Base-by-base conservation (phyloP, 345 rosid species). In the Passiflora organensis region DNA sequence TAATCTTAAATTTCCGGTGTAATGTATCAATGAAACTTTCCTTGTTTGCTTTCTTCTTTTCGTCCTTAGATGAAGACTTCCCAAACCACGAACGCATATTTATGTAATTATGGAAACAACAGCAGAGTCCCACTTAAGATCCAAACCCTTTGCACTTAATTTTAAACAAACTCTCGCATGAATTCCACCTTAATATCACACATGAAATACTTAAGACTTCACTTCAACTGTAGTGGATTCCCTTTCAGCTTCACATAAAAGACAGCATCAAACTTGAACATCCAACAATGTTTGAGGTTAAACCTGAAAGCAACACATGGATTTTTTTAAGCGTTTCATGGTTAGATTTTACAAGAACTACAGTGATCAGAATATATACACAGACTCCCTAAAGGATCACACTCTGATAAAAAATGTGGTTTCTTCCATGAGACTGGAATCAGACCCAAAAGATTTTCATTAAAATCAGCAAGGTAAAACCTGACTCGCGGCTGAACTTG, bases 1-100 rank as follows among this genome's bases (percentile, higher is more conserved):
- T 23, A 52, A 22, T 56, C 52, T 50, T 68, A 16, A 68, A 34
- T 56, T 58, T 68, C 23, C 64, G 38, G 10, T 68, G 72, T 36
- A 68, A 10, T 37, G 67, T 44, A 62, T 68, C 72, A 17, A 62
- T 61, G 54, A 68, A 22, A 62, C 72, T 47, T 68, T 62, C 67
- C 59, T 39, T 62, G 42, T 36, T 62, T 37, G 55, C 14, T 56
- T 56, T 68, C 67, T 68, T 68, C 67, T 62, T 68, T 51, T 50
- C 59, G 37, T 56, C 72, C 57, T 68, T 68, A 46, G 68, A 60
- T 48, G 55, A 55, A n/a, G 34, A 43, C 36, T 41, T 47, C 14
- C 65, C 60, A 59, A 53, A 60, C 66, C 66, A 51, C 8, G 48
- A 67, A 62, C 63, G 80, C 85, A 80, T 80, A 64, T 64, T 72